A percentile compares a stretch with the other conserved stretches of the same genome.
phyloP scores from a whole-genome alignment of 129 eudicot species.

The Helianthus annuus region HanXRQr2.0-SUNRISE NC_035441.2:159968475-159968974 shows the following conservation, averaged over 20 bases:
- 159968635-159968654: constrained; percentile 31
- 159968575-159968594: constrained; percentile 30
- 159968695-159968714: constrained; percentile 60
- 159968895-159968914: too few relatives aligned
- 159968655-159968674: constrained; percentile 21
- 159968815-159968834: too few relatives aligned
- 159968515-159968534: constrained; percentile 52
- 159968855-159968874: too few relatives aligned
- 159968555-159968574: constrained; percentile 30
- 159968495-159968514: constrained; percentile 54
- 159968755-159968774: neutral
- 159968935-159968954: too few relatives aligned
- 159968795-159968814: too few relatives aligned
- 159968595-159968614: constrained; percentile 16
- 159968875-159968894: too few relatives aligned
- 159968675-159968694: constrained; percentile 41
- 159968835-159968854: too few relatives aligned
- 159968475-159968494: constrained; percentile 51
- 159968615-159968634: constrained; percentile 26
- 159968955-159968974: too few relatives aligned
- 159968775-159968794: neutral
- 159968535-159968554: constrained; percentile 61
- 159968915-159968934: too few relatives aligned
- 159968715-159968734: constrained; percentile 82
- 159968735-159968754: constrained; percentile 53